Evolutionary conservation across 2,329 filamentous ascomycete species (phyloP), one percentile per base, ranked within the genome.

Genomic region (Rhexocercosporidium sp.): DNA sequence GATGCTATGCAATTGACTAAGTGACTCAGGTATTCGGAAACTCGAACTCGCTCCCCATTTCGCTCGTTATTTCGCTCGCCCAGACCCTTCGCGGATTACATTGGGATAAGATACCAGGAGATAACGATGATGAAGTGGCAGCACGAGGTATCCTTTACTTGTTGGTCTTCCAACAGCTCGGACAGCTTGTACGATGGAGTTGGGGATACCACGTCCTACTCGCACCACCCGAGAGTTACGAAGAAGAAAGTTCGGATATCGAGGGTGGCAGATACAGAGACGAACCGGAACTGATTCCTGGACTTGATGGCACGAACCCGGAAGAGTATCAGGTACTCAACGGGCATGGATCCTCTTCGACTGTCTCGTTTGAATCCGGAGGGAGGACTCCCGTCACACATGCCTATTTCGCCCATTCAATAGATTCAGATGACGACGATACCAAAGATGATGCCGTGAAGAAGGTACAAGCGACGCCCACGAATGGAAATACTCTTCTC

Each of bases 181-280:
- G 96, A 25, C 96, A 99, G 80, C 83, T 98, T 29, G 90, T 99
- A 22, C 88, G 96, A 67, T 99, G 96, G 96, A 97, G 93, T 70
- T 99, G 96, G 96, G 96, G 96, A 12, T 98, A 97, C 79, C 94
- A 97, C 75, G 90, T 98, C 44, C 84, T 99, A 20, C 84, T 99
- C n/a, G 94, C 94, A 20, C 93, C 95, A 20, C 91, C 93, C 72
- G 88, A 90, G 59, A 87, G 86, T 69, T 93, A 92, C 75, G 82
- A 85, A 14, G 90, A 68, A 88, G 72, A 74, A 25, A 66, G 53
- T n/a, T 71, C 66, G 0, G 73, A 76, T 29, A 72, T 76, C 44
- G 75, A 77, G 60, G 74, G 86, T 80, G 87, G 90, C 18, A 83
- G 88, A 67, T 90, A 89, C 75, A 82, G 80, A 63, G 86, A 86